Evolutionary conservation across 164 flowering plant genomes (phyloP), one percentile per base, ranked within the genome.

Genomic region (Nymphaea thermarum): DNA sequence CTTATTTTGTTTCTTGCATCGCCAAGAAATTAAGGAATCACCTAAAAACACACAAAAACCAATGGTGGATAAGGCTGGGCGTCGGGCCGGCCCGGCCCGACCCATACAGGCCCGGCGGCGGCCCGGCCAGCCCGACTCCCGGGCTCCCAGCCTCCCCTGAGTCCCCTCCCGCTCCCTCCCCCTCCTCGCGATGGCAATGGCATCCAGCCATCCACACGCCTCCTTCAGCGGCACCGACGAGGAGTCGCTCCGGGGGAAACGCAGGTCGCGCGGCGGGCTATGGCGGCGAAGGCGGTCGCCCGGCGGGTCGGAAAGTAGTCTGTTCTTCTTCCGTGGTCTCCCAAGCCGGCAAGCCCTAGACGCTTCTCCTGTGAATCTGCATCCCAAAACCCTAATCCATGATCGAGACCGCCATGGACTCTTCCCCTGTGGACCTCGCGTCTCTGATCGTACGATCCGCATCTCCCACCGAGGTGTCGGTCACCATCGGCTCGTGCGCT

Each of bases 371-470:
- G 7, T 8, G 12, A 14, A 14, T 51, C 12, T 3, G 55, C 12
- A 8, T 14, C 7, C 55, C 12, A 14, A 51, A 47, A 51, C 55
- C 55, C 8, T 51, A 51, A 51, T 51, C 12, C 12, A 8, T 1
- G 7, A 8, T 8, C 55, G 3, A 8, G 55, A 2, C 7, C 16
- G 74, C 82, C 77, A 73, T 81, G 77, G 96, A 91, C 76, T 78
- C 93, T 14, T 85, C 74, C 55, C 72, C 94, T 63, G 77, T 83
- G 63, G 89, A 85, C 55, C 87, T 91, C 61, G 80, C 90, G 45
- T 67, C 84, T 43, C 55, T 70, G 55, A 73, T 91, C 66, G 75
- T 81, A 66, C 65, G 86, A 62, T 75, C 97, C 72, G 69, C 85
- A 2, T 59, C 92, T 8, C 82, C 88, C 0, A 55, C 80, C 15